These are phyloP conservation scores for Bretschneidera sinensis DNA, from an alignment of 345 rosid species.

Conservation along the genomic window DNA sequence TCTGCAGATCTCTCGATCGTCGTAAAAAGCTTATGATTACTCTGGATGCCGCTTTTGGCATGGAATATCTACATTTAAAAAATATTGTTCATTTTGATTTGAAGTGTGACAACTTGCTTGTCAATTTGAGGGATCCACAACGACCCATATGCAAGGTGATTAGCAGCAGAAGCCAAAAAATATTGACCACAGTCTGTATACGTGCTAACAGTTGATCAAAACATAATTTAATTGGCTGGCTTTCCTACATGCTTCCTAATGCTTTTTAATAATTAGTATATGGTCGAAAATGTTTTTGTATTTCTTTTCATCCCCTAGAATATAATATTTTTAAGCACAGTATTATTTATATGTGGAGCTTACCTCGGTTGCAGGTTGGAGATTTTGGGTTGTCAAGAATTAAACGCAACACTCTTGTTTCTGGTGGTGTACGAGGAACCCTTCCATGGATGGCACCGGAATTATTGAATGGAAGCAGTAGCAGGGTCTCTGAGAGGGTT, in stretches of 20 bases:
- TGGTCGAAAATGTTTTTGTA: not conserved
- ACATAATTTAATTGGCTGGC: not conserved
- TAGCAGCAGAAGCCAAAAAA: not conserved
- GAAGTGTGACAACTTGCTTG: slow-evolving; percentile 91
- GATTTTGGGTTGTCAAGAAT: slow-evolving; percentile 96
- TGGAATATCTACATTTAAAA: slow-evolving; percentile 89
- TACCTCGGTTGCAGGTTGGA: slow-evolving; percentile 54
- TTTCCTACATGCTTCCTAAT: not conserved
- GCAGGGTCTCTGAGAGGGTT: slow-evolving; percentile 84
- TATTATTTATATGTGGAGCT: not conserved
- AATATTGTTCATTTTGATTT: slow-evolving; percentile 89
- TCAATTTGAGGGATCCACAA: slow-evolving; percentile 83
- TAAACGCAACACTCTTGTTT: slow-evolving; percentile 78
- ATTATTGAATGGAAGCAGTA: slow-evolving; percentile 69
- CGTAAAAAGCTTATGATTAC: slow-evolving; percentile 72
- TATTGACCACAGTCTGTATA: not conserved
- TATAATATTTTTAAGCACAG: not conserved
- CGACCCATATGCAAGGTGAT: slow-evolving; percentile 89
- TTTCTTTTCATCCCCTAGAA: not conserved
- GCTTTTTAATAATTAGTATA: not conserved
- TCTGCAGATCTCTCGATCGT: slow-evolving; percentile 64
- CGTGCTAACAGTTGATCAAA: not conserved
- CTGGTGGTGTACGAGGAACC: slow-evolving; percentile 93
- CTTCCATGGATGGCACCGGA: slow-evolving; percentile 99
- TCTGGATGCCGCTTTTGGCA: slow-evolving; percentile 91